Evolutionary conservation across 2,329 filamentous ascomycete species (phyloP), one percentile per base, ranked within the genome.

Genomic region (Aureobasidium sp.): DNA sequence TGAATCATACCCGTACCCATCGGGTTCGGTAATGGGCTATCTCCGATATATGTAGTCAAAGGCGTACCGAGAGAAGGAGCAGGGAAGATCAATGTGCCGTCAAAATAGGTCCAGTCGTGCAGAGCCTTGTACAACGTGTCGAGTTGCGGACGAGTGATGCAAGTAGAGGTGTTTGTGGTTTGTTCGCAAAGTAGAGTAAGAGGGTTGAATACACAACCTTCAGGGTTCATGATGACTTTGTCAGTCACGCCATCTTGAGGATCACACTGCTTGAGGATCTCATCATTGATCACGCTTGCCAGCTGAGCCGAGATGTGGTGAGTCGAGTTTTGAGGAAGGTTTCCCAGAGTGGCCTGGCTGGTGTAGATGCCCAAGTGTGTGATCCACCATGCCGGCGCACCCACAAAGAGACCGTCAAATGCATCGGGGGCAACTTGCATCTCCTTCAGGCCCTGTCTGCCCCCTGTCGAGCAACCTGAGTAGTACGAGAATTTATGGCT

Each of bases 401-500:
- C 77, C 10, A 78, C 74, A 3, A 82, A 60, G 14, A 78, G 70
- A 19, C 79, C 79, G 58, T 82, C 78, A 54, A 82, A 81, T 56
- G 81, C 78, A 0, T 74, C 67, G 0, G 80, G 78, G 56, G 74
- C 80, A 12, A 66, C 60, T 56, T 83, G 73, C 0, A 76, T 73
- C 6, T 74, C 73, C 52, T 77, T 78, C 34, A 80, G 66, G 2
- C 78, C 80, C 66, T 83, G 78, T 0, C 79, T 70, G 0, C 81
- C 80, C 6, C 81, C 81, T 0, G 78, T 75, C 0, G 78, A 82
- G 60, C 80, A 83, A 5, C 80, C 80, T 2, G 75, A 61, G 56
- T 76, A 83, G 64, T 83, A 83, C 6, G 72, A 74, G 48, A 73
- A 75, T 7, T 65, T 63, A 2, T 71, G 68, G 0, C 63, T 60